Percentiles rank a stretch among this genome's conserved stretches.
Evolutionary conservation across 768 basidiomycete genomes (phyloP).

Genomic region (Plicaturopsis crispa): DNA sequence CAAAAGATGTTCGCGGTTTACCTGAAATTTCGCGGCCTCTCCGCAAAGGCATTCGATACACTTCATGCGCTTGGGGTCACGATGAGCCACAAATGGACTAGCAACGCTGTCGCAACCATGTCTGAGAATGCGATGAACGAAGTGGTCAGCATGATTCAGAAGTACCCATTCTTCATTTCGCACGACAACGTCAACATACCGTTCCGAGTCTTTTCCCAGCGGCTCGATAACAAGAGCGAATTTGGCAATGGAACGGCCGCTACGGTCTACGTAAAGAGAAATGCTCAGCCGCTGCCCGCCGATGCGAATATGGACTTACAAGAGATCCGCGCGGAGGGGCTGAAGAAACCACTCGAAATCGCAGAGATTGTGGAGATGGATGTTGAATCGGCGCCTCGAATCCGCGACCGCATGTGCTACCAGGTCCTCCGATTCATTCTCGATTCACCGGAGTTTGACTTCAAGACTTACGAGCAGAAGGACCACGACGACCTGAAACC

Average conservation of each 20-base stretch:
- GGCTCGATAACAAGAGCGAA: conserved; percentile 15
- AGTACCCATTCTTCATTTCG: conserved; percentile 9
- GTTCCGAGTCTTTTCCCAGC: conserved; percentile 17
- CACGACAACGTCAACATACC: conserved; percentile 17
- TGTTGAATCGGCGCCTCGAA: conserved; percentile 6
- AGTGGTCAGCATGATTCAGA: conserved; percentile 5
- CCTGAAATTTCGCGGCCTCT: conserved; percentile 15
- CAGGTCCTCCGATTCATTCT: conserved; percentile 5
- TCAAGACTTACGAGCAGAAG: not conserved
- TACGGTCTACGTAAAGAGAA: conserved; percentile 19
- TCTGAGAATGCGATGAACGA: conserved; percentile 8
- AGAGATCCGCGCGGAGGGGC: conserved; percentile 12
- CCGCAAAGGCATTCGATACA: conserved; percentile 15
- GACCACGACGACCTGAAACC: conserved; percentile 2
- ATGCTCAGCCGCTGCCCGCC: conserved; percentile 10
- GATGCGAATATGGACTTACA: conserved; percentile 14
- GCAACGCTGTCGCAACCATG: conserved; percentile 10
- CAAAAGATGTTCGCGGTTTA: conserved; percentile 19
- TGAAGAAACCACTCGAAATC: conserved; percentile 14
- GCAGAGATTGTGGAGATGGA: conserved; percentile 16
- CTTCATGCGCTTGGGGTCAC: conserved; percentile 14
- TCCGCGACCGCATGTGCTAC: conserved; percentile 9
- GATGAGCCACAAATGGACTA: conserved; percentile 20
- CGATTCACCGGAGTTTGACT: conserved; percentile 4
- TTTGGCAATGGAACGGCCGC: conserved; percentile 16